phyloP scores from a whole-genome alignment of 2,329 filamentous ascomycete species.

The Daldinia sp. region DNA sequence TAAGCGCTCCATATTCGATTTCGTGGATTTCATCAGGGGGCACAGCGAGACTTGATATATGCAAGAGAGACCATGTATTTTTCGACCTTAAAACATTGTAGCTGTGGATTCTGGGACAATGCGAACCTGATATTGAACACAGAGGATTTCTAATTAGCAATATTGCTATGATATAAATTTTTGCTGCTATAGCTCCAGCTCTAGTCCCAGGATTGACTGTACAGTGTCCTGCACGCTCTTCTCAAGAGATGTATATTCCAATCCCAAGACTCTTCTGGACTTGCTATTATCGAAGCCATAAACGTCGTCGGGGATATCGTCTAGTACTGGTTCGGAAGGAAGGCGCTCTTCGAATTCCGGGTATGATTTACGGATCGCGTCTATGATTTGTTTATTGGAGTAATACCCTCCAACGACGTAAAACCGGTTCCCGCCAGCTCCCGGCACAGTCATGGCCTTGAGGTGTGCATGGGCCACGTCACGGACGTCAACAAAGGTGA shows the following conservation, averaged over 20 bases:
- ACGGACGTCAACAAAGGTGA: constrained; percentile 67
- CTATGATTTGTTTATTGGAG: constrained; percentile 65
- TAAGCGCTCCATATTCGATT: constrained; percentile 67
- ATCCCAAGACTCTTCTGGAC: constrained; percentile 63
- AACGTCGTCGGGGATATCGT: constrained; percentile 56
- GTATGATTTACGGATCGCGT: constrained; percentile 64
- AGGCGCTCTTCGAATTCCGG: constrained; percentile 60
- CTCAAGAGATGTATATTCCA: constrained; percentile 67
- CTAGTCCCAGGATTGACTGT: constrained; percentile 46
- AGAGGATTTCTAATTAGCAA: no score
- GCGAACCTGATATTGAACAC: no score
- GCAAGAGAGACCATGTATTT: not conserved
- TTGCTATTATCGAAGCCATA: constrained; percentile 65
- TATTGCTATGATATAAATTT: no score
- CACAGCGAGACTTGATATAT: not conserved
- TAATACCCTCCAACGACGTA: constrained; percentile 69
- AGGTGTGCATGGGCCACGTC: constrained; percentile 72
- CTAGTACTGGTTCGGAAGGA: constrained; percentile 51
- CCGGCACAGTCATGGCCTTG: constrained; percentile 62
- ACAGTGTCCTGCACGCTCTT: constrained; percentile 69
- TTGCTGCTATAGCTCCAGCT: not conserved
- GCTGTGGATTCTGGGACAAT: no score
- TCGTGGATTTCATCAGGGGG: constrained; percentile 58
- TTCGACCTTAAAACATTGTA: no score
- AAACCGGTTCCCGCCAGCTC: constrained; percentile 69